Base-by-base conservation (phyloP, 176 grass and related monocot genomes). In the Eleusine indica region DNA sequence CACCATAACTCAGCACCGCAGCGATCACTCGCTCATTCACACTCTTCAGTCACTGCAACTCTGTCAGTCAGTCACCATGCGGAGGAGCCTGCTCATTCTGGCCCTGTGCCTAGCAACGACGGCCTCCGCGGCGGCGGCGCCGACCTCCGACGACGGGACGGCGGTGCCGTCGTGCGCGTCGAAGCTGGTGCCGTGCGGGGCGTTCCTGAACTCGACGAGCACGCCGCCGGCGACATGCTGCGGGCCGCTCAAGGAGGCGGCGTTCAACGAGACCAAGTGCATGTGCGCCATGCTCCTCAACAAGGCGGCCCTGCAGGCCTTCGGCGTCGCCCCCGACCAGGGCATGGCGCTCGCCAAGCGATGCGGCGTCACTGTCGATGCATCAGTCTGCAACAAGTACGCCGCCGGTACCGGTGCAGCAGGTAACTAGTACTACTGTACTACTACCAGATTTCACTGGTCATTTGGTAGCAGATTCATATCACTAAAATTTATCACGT, bases 221-320 rank as follows among this genome's bases (percentile, higher is more conserved):
- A 28, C 85, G 67, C 86, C 94, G 69, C 73, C 91, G 54, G 69
- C 67, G 67, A 64, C 80, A 9, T 96, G 94, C 88, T 96, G 94
- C 84, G 83, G 19, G 0, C 94, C 91, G 64, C 80, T 96, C 60
- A 75, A 42, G 80, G 88, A 91, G 5, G 94, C 91, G 25, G 94
- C 91, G 58, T 37, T 79, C 5, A 93, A 86, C 79, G 77, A 96
- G 83, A 87, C 91, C 64, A 83, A 68, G 13, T 96, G 91, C 73
- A 18, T 96, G 10, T 96, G 94, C 91, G 22, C 69, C 75, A 66
- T 93, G 54, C 79, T 96, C 64, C 86, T 58, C 73, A 66, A 93
- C 86, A 96, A 57, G 91, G 77, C 89, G 16, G 73, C 87, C 47
- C 86, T 96, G 19, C 74, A 69, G 80, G 80, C 61, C 46, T 91